These are phyloP conservation scores for Phytophthora quininea DNA, from an alignment of 352 stramenopile genomes.

Conservation along the genomic window DNA sequence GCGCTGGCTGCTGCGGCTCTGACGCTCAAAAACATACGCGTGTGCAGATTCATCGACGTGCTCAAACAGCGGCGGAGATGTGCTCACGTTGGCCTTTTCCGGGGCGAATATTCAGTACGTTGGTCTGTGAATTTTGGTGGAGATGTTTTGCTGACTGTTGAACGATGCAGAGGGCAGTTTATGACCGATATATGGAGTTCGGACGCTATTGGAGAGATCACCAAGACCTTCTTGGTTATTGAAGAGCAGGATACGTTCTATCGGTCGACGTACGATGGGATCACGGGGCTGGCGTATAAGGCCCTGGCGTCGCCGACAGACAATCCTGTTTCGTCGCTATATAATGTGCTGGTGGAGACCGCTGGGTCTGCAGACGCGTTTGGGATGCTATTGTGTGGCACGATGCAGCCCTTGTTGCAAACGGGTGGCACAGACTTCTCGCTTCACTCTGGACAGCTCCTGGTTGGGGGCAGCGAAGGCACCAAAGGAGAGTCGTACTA, in stretches of 20 bases:
- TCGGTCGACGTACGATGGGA: slow-evolving; percentile 75
- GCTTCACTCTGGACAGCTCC: slow-evolving; percentile 61
- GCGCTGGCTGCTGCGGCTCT: slow-evolving; percentile 59
- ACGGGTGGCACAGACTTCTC: slow-evolving; percentile 45
- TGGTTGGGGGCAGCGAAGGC: slow-evolving; percentile 71
- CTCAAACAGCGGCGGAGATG: slow-evolving; percentile 21
- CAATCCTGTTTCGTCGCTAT: slow-evolving; percentile 56
- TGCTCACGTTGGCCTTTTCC: slow-evolving; percentile 56
- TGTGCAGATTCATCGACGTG: slow-evolving; percentile 76
- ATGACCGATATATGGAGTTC: slow-evolving; percentile 76
- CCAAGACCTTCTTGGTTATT: slow-evolving; percentile 79
- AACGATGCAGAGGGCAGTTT: slow-evolving; percentile 42
- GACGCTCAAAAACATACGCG: slow-evolving; percentile 59
- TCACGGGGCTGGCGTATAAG: slow-evolving; percentile 76
- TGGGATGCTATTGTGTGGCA: slow-evolving; percentile 77
- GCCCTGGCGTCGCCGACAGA: slow-evolving; percentile 50
- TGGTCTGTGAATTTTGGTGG: neutral
- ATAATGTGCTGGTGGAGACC: slow-evolving; percentile 54
- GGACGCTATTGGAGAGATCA: slow-evolving; percentile 50
- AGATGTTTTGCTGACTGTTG: slow-evolving; percentile 6
- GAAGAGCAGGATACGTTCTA: slow-evolving; percentile 80
- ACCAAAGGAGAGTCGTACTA: slow-evolving; percentile 65
- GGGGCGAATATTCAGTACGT: slow-evolving; percentile 71
- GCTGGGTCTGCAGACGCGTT: slow-evolving; percentile 61
- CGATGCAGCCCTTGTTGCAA: slow-evolving; percentile 71